Percentiles rank a stretch among this genome's conserved stretches.
phyloP scores from a whole-genome alignment of 345 rosid species.

The Brassica carinata region DNA sequence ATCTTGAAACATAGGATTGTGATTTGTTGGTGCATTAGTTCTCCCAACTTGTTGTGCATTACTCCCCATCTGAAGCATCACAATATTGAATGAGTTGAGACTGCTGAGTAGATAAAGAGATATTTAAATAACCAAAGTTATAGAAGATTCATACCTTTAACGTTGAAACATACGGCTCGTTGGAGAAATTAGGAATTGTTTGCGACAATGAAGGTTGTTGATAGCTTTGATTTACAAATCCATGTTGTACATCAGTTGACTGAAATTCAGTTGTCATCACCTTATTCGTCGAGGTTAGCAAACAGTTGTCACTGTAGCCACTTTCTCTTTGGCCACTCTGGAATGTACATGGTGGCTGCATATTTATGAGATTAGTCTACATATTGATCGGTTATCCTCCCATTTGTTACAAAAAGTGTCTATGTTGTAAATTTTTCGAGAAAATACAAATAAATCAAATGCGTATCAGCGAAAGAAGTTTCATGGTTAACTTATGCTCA shows the following conservation, averaged over 20 bases:
- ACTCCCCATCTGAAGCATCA: slow-evolving; percentile 13
- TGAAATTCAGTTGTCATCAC: neutral
- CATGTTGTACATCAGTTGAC: slow-evolving; percentile 1
- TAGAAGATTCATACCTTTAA: slow-evolving; percentile 9
- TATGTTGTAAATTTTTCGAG: neutral
- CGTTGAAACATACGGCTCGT: neutral
- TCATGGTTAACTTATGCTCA: neutral
- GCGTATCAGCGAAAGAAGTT: neutral
- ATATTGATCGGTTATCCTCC: neutral
- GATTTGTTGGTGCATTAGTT: slow-evolving; percentile 13
- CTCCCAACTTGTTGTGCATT: slow-evolving; percentile 13
- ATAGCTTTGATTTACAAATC: neutral
- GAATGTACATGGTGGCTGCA: neutral
- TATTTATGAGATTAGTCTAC: neutral
- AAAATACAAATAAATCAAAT: neutral
- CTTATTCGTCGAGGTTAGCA: neutral
- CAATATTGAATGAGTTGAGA: neutral
- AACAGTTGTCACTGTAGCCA: neutral
- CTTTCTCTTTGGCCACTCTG: slow-evolving; percentile 7
- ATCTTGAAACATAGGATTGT: slow-evolving; percentile 9
- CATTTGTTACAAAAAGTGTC: neutral
- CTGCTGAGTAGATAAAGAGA: neutral
- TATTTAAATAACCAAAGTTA: neutral
- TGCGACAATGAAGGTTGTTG: slow-evolving; percentile 7
- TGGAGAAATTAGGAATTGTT: neutral